Base-by-base conservation (phyloP, 495 filamentous ascomycete species). In the Symbiotaphrina buchneri region DNA sequence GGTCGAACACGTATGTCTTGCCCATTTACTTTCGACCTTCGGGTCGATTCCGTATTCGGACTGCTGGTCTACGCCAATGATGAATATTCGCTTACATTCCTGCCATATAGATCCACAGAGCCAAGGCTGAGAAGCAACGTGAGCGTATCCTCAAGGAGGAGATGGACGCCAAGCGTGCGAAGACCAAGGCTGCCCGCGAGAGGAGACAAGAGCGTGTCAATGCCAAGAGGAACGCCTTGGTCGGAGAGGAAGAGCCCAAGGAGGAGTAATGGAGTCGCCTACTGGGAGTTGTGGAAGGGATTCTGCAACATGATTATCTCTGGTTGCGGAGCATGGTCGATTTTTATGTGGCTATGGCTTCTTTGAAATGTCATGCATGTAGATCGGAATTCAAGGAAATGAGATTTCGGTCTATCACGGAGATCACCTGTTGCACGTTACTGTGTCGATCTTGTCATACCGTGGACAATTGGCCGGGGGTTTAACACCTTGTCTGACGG, bases 161-260 rank as follows among this genome's bases (percentile, higher is more conserved):
- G 70, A 95, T 95, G 87, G 85, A 99, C 59, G 79, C 75, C 62
- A 94, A 87, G 71, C 81, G 87, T 66, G 74, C 80, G 57, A 92
- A 91, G 80, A 94, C 80, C 74, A 94, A 92, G 82, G 87, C 87
- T 46, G 84, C 85, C 39, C 80, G 87, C 62, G 90, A 94, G 74
- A 71, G 87, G 61, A 84, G 81, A 65, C 61, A 69, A 54, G 78
- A 85, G 63, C 75, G 87, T 55, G 61, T 76, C 51, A 55, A 65
- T 52, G 69, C 73, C 54, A 99, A 99, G 87, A 71, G 80, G 57
- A 74, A 69, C 44, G 77, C 76, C 46, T 51, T 87, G 49, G 49
- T 72, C 33, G 81, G 63, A 40, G 69, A 79, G 53, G 74, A 87
- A 41, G 49, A 47, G 36, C 37, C 41, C 34, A 39, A 34, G 40